Evolutionary conservation across 306 rosid genomes (phyloP).

Genomic region (Cajanus cajan): DNA sequence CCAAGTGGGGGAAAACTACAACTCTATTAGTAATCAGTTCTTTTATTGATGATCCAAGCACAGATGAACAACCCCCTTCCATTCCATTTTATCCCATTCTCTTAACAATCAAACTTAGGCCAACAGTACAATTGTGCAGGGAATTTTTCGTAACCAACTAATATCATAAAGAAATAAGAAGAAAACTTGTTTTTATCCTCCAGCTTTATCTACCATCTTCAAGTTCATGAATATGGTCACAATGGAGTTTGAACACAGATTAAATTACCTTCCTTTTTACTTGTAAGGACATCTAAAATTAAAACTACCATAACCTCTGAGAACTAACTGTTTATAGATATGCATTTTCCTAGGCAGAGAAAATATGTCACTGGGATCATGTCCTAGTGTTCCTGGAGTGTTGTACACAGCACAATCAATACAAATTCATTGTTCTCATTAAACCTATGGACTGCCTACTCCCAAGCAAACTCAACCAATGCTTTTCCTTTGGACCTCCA

Average conservation of each 20-base stretch:
- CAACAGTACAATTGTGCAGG: background rate
- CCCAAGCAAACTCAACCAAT: background rate
- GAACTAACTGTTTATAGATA: background rate
- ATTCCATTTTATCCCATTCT: background rate
- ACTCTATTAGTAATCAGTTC: background rate
- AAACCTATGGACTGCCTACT: background rate
- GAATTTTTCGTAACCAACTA: background rate
- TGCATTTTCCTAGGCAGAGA: conserved; percentile 21
- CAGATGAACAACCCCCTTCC: background rate
- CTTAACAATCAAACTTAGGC: background rate
- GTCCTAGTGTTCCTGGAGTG: background rate
- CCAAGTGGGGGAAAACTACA: background rate
- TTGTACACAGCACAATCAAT: background rate
- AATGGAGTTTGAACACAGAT: background rate
- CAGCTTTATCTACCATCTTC: background rate
- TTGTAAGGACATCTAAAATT: background rate
- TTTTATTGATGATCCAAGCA: background rate
- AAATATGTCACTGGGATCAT: background rate
- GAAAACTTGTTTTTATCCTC: background rate
- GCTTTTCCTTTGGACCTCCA: background rate
- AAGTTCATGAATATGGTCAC: background rate
- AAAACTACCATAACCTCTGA: background rate
- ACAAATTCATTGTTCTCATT: background rate
- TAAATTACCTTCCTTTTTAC: background rate
- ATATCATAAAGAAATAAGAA: background rate